Conservation (phyloP, 1,284 basidiomycete genomes). For the Porodaedalea pini region DNA sequence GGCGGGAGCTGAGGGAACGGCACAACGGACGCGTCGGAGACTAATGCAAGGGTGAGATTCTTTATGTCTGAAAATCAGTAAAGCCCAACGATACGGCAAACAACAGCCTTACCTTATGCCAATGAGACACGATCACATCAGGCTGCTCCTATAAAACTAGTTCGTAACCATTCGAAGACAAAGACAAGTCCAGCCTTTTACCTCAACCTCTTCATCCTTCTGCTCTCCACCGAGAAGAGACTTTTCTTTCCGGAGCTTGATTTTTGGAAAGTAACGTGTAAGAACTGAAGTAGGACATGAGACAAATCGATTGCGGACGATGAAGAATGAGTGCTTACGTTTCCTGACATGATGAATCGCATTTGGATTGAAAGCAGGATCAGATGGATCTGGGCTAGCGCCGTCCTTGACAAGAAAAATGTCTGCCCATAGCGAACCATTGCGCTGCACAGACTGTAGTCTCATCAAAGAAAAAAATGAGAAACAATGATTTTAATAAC, state of each 20-base stretch:
- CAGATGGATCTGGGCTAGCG: conserved; percentile 59
- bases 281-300: conserved; percentile 52
- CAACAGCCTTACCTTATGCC: conserved; percentile 57
- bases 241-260: conserved; percentile 77
- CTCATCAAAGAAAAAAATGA: conserved; percentile 4
- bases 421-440: conserved; percentile 84
- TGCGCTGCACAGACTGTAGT: conserved; percentile 67
- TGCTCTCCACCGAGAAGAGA: conserved; percentile 61
- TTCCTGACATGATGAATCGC: conserved; percentile 79
- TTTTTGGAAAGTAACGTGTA: conserved; percentile 76
- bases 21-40: conserved; percentile 65
- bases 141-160: conserved; percentile 30
- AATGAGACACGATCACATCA: conserved; percentile 74
- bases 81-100: not conserved
- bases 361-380: conserved; percentile 46
- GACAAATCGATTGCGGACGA: conserved; percentile 4
- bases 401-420: conserved; percentile 74
- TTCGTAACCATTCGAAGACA: not conserved
- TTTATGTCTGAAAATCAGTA: conserved; percentile 27
- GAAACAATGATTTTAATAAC: not conserved
- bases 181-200: conserved; percentile 33
- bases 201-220: conserved; percentile 41
- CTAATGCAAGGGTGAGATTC: conserved; percentile 86
- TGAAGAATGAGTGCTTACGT: conserved; percentile 46
- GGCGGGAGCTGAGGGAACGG: conserved; percentile 61